Base-by-base conservation (phyloP, 2,329 filamentous ascomycete species). In the Celoporthe dispersa region DNA sequence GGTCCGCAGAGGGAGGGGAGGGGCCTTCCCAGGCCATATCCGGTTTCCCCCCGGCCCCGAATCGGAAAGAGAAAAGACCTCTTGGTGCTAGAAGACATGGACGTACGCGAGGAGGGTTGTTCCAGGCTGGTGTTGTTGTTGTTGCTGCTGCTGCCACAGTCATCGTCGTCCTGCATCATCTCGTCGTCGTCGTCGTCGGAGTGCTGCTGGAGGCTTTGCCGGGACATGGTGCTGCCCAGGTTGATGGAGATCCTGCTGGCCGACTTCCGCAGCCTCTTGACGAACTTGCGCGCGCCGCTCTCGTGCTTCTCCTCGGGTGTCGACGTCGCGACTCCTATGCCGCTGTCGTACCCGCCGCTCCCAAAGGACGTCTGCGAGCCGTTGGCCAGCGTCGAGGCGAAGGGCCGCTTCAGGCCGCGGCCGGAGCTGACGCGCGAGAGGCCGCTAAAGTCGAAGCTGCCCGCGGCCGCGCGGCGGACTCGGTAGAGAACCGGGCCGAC, bases 211-310 rank as follows among this genome's bases (percentile, higher is more conserved):
- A 60, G 51, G 25, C 51, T 48, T 31, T 68, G 67, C 33, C 61
- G 60, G 25, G 61, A 61, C 31, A 67, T 53, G 25, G 55, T 33
- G 41, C 76, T 68, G 53, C 79, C 78, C 37, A 83, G 73, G 71
- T 86, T 80, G 71, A 84, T 79, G 14, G 82, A 81, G 16, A 80
- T 74, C 66, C 77, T 79, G n/a, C 83, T 82, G 68, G 83, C 79
- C 9, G 82, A 84, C 78, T 86, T 85, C 68, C 87, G 84, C 64
- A 88, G 79, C 77, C 87, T 87, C 81, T 87, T 87, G 69, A 81
- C 80, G 31, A 83, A 79, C 72, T 81, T 82, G 61, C 76, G 75
- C 64, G 76, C 72, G 72, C 72, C 67, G 75, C 76, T 25, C 73
- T 76, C 68, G 55, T 74, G 69, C 68, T 37, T 55, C 22, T 68